Evolutionary conservation across 352 stramenopile species (phyloP), one percentile per base, ranked within the genome.

Genomic region (Phytophthora multivora): DNA sequence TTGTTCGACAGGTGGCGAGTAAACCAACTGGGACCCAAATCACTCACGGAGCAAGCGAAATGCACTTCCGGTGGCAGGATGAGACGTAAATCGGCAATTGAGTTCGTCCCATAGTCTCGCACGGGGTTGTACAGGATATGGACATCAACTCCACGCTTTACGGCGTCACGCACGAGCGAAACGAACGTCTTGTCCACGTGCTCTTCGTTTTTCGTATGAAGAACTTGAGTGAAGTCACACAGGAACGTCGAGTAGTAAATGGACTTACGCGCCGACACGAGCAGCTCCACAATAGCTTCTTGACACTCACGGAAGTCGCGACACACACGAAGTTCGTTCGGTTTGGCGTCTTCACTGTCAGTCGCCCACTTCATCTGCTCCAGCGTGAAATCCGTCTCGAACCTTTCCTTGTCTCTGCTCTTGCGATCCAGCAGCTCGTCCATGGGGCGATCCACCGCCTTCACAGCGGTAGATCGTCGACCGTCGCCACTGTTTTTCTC

Each of bases 241-340:
- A 93, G 68, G 54, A 93, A 93, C 4, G 83, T 93, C 46, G 83
- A 93, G 59, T 92, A 92, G 69, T 88, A 89, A 39, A 92, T 79
- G 0, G 75, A 88, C 26, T 69, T 79, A 3, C 59, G 68, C 5
- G 83, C 81, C 0, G 79, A 84, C 25, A 73, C 63, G 2, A 93
- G 45, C 11, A 93, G 69, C 18, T 71, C 48, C 12, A 91, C 78
- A 48, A 93, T 88, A 8, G 66, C 53, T 13, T 66, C 71, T 59
- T 89, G 87, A 49, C 83, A 93, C 49, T 79, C 79, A 2, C 83
- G 69, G 48, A 93, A 90, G 51, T 93, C 83, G 0, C 62, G 61
- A 26, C 86, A 66, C 35, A 77, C 73, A 15, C 64, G 66, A 28
- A 90, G 49, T 12, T 63, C 52, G 28, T 58, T 46, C 2, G 33